Conservation (phyloP, 1,139 yeast genomes). For the Nakaseomyces glabratus region DNA sequence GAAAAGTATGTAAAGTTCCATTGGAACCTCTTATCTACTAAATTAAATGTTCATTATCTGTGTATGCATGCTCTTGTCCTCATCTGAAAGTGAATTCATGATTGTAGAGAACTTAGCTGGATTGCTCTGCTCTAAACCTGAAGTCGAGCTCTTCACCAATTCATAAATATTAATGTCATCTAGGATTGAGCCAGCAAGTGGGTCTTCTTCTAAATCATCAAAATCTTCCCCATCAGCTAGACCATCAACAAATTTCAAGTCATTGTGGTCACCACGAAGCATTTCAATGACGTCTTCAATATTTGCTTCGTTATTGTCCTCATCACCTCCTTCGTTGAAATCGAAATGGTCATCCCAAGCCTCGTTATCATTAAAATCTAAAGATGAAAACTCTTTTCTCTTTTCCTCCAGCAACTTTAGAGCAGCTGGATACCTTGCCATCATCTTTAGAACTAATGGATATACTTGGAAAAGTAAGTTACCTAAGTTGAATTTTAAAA, state of each 20-base stretch:
- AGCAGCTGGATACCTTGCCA: conserved; percentile 63
- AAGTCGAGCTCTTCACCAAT: conserved; percentile 38
- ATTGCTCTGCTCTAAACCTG: conserved; percentile 30
- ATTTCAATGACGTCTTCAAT: conserved; percentile 34
- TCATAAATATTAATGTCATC: conserved; percentile 62
- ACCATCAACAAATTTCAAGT: conserved; percentile 33
- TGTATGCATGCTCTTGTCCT: conserved; percentile 31
- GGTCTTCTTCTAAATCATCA: conserved; percentile 67
- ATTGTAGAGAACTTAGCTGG: conserved; percentile 31
- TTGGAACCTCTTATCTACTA: too few relatives aligned
- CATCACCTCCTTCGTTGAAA: conserved; percentile 33
- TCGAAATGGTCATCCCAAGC: conserved; percentile 27
- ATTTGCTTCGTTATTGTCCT: conserved; percentile 33
- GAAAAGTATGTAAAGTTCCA: too few relatives aligned
- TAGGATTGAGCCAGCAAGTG: conserved; percentile 66
- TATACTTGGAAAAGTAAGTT: conserved; percentile 35
- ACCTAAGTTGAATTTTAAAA: conserved; percentile 26
- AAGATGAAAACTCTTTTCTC: conserved; percentile 42
- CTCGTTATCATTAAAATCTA: conserved; percentile 32
- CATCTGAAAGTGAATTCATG: conserved; percentile 28
- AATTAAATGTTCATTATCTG: conserved; percentile 22
- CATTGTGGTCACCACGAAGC: conserved; percentile 38
- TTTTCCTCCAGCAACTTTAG: conserved; percentile 54
- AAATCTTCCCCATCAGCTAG: conserved; percentile 37
- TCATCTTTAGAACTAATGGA: conserved; percentile 39